Evolutionary conservation across 768 basidiomycete genomes (phyloP), one percentile per base, ranked within the genome.

Genomic region (Dioszegia crocea): DNA sequence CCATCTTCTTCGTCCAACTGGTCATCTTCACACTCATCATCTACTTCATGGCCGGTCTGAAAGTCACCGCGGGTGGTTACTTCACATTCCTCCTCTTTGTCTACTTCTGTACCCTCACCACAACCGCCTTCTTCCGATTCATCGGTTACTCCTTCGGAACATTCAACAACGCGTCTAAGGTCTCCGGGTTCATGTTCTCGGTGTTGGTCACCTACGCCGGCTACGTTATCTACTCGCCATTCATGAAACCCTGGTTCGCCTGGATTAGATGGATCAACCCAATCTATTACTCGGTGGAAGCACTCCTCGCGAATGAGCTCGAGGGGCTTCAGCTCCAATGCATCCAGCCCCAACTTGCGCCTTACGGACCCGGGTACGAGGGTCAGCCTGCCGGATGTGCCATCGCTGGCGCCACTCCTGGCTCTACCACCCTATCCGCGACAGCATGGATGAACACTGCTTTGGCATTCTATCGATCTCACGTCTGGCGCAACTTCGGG

Each of bases 211-310:
- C 72, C 49, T 67, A 64, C 56, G 62, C 65, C 31, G 58, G 63
- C 39, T 70, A 74, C 39, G 67, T 70, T 62, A 71, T 75, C 39
- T 63, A 70, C 36, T 57, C 59, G 3, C 68, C 71, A 2, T 63
- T 59, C 41, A 71, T 73, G 70, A 63, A 71, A 27, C 73, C 73
- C 1, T 76, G 75, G 75, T 76, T 74, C 60, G 55, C 61, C 8
- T 77, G 76, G 76, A 61, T 74, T 27, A 38, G 65, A 46, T 74
- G 70, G 70, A 66, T 77, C 51, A 62, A 74, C 51, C 76, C 76
- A 0, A 57, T 77, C 30, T 67, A 68, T 57, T 76, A 74, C 55
- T 59, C 65, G 0, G 69, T 75, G 49, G 72, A 74, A 48, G 70
- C 67, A 5, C 56, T 71, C 43, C 64, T 71, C 59, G 40, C 48